Conservation (phyloP, 192 early-diverging fungal genomes). For the Backusella australiensis region DNA sequence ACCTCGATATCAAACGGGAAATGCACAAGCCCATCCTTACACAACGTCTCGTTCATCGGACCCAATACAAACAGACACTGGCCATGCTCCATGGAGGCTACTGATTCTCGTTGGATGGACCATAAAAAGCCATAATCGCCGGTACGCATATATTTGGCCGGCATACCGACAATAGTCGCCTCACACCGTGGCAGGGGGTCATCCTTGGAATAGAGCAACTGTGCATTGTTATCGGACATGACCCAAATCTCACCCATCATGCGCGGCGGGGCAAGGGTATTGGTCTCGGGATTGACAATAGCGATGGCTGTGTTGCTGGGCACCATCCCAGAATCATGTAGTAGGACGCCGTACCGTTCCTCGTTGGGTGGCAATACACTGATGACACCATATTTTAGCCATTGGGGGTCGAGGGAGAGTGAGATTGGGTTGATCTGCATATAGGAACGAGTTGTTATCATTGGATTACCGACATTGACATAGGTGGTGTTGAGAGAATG, state of each 20-base stretch:
- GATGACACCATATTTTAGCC: slow-evolving; percentile 60
- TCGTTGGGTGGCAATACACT: slow-evolving; percentile 49
- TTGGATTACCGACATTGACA: slow-evolving; percentile 69
- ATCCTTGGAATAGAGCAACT: slow-evolving; percentile 41
- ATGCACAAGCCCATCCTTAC: slow-evolving; percentile 65
- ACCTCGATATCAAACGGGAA: slow-evolving; percentile 72
- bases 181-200: slow-evolving; percentile 34
- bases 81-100: slow-evolving; percentile 27
- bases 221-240: slow-evolving; percentile 42
- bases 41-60: slow-evolving; percentile 63
- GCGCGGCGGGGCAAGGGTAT: slow-evolving; percentile 56
- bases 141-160: slow-evolving; percentile 65
- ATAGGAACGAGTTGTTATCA: slow-evolving; percentile 76
- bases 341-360: slow-evolving; percentile 46
- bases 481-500: slow-evolving; percentile 68
- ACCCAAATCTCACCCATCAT: slow-evolving; percentile 86
- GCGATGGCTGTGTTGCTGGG: slow-evolving; percentile 72
- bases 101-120: slow-evolving; percentile 39
- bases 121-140: slow-evolving; percentile 83
- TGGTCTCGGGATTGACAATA: slow-evolving; percentile 74
- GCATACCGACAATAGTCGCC: slow-evolving; percentile 54
- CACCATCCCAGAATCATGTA: slow-evolving; percentile 69
- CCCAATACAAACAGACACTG: slow-evolving; percentile 76
- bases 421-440: slow-evolving; percentile 65
- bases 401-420: slow-evolving; percentile 59